Evolutionary conservation across 495 filamentous ascomycete genomes (phyloP), one percentile per base, ranked within the genome.

Genomic region (Letharia columbiana): DNA sequence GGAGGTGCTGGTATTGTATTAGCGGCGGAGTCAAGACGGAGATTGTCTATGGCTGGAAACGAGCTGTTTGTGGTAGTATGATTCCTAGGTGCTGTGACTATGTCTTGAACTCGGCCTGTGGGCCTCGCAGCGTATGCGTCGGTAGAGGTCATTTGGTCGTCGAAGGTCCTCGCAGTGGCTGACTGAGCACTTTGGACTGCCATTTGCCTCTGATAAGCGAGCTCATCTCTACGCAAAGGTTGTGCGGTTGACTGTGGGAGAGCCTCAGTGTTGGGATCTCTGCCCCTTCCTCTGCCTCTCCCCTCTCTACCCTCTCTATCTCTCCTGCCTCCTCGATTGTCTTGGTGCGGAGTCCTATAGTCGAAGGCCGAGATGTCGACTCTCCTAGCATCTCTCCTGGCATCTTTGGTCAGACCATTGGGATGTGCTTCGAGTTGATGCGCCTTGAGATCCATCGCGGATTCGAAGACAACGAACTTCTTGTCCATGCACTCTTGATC

Each of bases 381-480:
- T 18, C 87, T 77, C 40, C 93, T 83, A 15, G 91, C 91, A 73
- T 96, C 94, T 67, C 91, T 83, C 62, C 90, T 81, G 11, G 89
- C 88, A 72, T 91, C 91, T 70, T 96, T 96, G 10, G 90, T 86
- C 17, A 94, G 73, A 4, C 87, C 86, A 64, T 88, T 85, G 1
- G 88, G 89, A 74, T 96, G 91, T 15, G 78, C 77, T 72, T 90
- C 87, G 10, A 95, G 73, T 70, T 92, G 89, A 75, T 96, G 91
- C 17, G 84, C 91, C 72, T 96, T 96, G 40, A 99, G 75, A 74
- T 98, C 94, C 79, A 99, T 87, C 71, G 96, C 89, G 0, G 91
- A 91, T 59, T 89, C 90, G 67, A 99, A 99, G 1, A 97, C 95
- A n/a, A 96, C 86, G 71, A 97, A 96, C 75, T 97, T 98, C 82